phyloP scores from a whole-genome alignment of 345 rosid genomes.

The Anastatica hierochuntica region DNA sequence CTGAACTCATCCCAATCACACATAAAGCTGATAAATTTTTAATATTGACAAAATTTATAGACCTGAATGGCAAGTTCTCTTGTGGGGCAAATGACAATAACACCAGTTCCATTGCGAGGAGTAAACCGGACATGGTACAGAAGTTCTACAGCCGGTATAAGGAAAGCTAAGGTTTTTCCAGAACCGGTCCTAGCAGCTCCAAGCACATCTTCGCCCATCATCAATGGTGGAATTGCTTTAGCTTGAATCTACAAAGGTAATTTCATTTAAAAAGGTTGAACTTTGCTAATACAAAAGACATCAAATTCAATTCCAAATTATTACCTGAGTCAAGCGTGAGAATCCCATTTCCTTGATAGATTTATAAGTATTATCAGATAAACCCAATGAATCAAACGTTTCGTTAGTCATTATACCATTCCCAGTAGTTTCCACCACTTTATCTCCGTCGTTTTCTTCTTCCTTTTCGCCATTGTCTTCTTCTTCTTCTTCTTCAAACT shows the following conservation, averaged over 20 bases:
- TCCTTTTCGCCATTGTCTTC: conserved; percentile 11
- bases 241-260: conserved; percentile 65
- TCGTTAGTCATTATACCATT: conserved; percentile 71
- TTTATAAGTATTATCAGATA: conserved; percentile 54
- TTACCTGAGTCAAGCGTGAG: conserved; percentile 72
- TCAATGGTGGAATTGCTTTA: conserved; percentile 67
- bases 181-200: conserved; percentile 99
- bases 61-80: conserved; percentile 99
- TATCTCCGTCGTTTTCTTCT: conserved; percentile 7
- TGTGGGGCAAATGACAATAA: conserved; percentile 86
- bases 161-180: conserved; percentile 88
- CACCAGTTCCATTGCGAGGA: conserved; percentile 83
- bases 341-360: conserved; percentile 76
- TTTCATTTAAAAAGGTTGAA: too few relatives aligned
- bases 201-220: conserved; percentile 80
- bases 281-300: too few relatives aligned
- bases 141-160: conserved; percentile 82
- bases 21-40: too few relatives aligned
- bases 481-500: conserved; percentile 1
- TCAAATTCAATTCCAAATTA: background rate
- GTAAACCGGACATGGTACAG: conserved; percentile 50
- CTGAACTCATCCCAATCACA: background rate
- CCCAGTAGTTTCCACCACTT: conserved; percentile 18
- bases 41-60: background rate
- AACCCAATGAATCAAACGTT: conserved; percentile 57